A percentile compares a stretch with the other conserved stretches of the same genome.
These are phyloP conservation scores for barley (Hordeum vulgare) DNA, from an alignment of 176 grass and related monocot species.

Conservation along the genomic window DNA sequence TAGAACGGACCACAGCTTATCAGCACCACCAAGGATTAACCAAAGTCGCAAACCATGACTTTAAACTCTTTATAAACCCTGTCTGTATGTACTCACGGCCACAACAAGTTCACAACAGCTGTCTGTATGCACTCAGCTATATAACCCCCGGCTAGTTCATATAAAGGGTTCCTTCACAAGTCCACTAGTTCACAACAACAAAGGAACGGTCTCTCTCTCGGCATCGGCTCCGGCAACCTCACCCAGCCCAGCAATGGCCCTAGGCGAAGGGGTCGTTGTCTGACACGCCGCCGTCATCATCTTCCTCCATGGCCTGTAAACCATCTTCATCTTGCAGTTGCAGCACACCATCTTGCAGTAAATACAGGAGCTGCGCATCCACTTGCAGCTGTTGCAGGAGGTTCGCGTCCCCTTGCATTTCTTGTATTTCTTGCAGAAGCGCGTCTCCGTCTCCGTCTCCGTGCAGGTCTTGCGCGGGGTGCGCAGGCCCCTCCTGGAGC, in stretches of 20 bases:
- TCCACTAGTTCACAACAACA: not conserved
- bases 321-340: not conserved
- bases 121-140: too few relatives aligned
- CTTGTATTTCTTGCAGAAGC: too few relatives aligned
- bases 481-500: constrained; percentile 22
- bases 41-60: too few relatives aligned
- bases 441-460: too few relatives aligned
- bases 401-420: too few relatives aligned
- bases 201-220: not conserved
- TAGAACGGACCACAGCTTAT: too few relatives aligned
- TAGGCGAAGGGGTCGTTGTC: constrained; percentile 26
- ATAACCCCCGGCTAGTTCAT: too few relatives aligned
- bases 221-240: not conserved
- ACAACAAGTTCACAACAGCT: too few relatives aligned
- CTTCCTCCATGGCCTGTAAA: constrained; percentile 24
- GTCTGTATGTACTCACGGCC: too few relatives aligned
- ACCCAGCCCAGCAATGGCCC: not conserved
- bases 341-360: not conserved
- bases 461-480: not conserved
- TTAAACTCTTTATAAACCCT: too few relatives aligned
- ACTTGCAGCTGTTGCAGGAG: too few relatives aligned
- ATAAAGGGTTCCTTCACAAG: not conserved
- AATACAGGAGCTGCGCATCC: not conserved
- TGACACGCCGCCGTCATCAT: not conserved
- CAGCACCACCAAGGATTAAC: too few relatives aligned